A percentile compares a stretch with the other conserved stretches of the same genome.
These are phyloP conservation scores for Penicillium cosmopolitanum DNA, from an alignment of 495 filamentous ascomycete genomes.

Conservation along the genomic window DNA sequence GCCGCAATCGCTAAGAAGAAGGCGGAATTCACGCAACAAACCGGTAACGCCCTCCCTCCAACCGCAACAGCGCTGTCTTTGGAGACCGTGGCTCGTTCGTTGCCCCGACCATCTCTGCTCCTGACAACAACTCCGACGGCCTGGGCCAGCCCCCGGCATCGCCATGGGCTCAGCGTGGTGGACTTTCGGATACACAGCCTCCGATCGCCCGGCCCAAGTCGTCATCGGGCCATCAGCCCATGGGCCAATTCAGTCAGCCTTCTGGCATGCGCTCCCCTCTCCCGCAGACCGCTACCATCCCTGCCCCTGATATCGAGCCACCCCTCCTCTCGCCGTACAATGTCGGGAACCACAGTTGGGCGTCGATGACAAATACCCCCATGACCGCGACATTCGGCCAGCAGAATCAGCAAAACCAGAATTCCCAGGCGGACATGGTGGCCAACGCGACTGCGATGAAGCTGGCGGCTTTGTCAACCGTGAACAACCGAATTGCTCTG, in stretches of 20 bases:
- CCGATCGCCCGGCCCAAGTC: slow-evolving; percentile 82
- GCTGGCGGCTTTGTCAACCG: slow-evolving; percentile 91
- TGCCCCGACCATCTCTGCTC: slow-evolving; percentile 77
- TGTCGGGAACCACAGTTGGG: slow-evolving; percentile 87
- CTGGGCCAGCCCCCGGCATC: slow-evolving; percentile 67
- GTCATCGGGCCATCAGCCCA: slow-evolving; percentile 82
- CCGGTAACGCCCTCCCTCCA: slow-evolving; percentile 85
- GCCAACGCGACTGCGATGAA: slow-evolving; percentile 99
- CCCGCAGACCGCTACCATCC: slow-evolving; percentile 81
- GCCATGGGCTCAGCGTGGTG: slow-evolving; percentile 70
- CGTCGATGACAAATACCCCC: slow-evolving; percentile 96
- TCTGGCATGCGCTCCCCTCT: slow-evolving; percentile 83
- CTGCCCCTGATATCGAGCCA: slow-evolving; percentile 75
- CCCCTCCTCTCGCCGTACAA: slow-evolving; percentile 90
- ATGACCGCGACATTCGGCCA: slow-evolving; percentile 84
- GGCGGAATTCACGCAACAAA: slow-evolving; percentile 93
- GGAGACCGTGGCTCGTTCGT: slow-evolving; percentile 79
- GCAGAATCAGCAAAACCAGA: slow-evolving; percentile 44
- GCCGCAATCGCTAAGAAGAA: slow-evolving; percentile 97
- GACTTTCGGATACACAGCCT: slow-evolving; percentile 54
- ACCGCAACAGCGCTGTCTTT: slow-evolving; percentile 87
- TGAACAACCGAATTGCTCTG: slow-evolving; percentile 96
- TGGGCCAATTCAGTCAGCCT: slow-evolving; percentile 95
- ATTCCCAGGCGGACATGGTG: slow-evolving; percentile 92
- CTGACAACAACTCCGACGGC: slow-evolving; percentile 56